Evolutionary conservation across 2,329 filamentous ascomycete species (phyloP), one percentile per base, ranked within the genome.

Genomic region (Cordyceps pruinosa): DNA sequence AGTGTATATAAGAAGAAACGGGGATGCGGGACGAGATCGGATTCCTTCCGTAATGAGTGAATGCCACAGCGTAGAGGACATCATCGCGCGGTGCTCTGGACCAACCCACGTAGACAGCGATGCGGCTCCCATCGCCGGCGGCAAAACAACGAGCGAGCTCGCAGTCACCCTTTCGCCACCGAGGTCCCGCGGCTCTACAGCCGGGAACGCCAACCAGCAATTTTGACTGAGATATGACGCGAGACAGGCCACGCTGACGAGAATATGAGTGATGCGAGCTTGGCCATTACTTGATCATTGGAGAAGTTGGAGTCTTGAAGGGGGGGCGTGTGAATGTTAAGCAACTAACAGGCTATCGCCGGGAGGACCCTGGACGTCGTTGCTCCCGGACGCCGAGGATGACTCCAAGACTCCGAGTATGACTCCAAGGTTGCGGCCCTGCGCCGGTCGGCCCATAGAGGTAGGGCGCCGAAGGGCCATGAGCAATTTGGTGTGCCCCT

Each of bases 391-490:
- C 17, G 4, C 9, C 39, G 19, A 13, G 21, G 21, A 42, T 25
- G 39, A 42, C 28, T 9, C 19, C 17, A n/a, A 23, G 17, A 41
- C 6, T 52, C 19, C 21, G 25, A 55, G 13, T 19, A 56, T 56
- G 54, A 56, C 54, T 56, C 44, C 45, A 50, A 34, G 32, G 7
- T 12, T 32, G n/a, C 5, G 21, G 17, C 44, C 54, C 54, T 56
- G 50, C 34, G 50, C 26, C 54, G 54, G 45, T 19, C 32, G 9
- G 32, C 8, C 13, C 25, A 23, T 25, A 9, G 25, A n/a, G 32
- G 19, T 10, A 50, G 15, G 39, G n/a, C 17, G n/a, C 5, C 17
- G 9, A 12, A 23, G 17, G 21, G 19, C 35, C 5, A 47, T 32
- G n/a, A 19, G 9, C n/a, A 46, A 48, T 25, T 13, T 6, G 3